Evolutionary conservation across 2,329 filamentous ascomycete species (phyloP).

Genomic region (Colletotrichum tofieldiae): DNA sequence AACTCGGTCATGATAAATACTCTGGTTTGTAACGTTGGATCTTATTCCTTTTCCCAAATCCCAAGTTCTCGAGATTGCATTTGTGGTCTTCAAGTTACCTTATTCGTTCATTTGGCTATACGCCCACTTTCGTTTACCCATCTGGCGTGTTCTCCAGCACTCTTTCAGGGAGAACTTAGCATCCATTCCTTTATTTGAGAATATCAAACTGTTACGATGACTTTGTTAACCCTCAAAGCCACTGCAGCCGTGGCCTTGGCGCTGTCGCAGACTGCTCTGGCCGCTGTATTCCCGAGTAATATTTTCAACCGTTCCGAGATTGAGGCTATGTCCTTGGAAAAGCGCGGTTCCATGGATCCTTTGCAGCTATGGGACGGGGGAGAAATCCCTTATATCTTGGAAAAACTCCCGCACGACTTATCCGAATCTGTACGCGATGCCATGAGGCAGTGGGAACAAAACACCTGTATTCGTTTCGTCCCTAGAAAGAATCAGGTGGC

Average conservation of each 20-base stretch:
- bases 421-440: conserved; percentile 12
- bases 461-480: conserved; percentile 24
- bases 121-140: background rate
- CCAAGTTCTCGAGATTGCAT: background rate
- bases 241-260: conserved; percentile 14
- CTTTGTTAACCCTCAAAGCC: background rate
- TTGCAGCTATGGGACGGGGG: background rate
- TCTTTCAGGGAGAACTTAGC: background rate
- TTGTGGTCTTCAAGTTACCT: background rate
- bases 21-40: background rate
- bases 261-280: conserved; percentile 9
- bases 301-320: conserved; percentile 14
- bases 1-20: background rate
- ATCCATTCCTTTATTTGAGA: background rate
- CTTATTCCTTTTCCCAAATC: too few species aligned
- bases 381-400: conserved; percentile 15
- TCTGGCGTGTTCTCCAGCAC: background rate
- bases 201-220: background rate
- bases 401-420: conserved; percentile 17
- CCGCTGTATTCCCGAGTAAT: background rate
- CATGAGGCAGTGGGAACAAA: conserved; percentile 26
- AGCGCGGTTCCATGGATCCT: conserved; percentile 14
- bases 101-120: background rate
- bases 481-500: background rate
- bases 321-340: conserved; percentile 19